Base-by-base conservation (phyloP, 345 rosid genomes). In the Citrus sp. region DNA sequence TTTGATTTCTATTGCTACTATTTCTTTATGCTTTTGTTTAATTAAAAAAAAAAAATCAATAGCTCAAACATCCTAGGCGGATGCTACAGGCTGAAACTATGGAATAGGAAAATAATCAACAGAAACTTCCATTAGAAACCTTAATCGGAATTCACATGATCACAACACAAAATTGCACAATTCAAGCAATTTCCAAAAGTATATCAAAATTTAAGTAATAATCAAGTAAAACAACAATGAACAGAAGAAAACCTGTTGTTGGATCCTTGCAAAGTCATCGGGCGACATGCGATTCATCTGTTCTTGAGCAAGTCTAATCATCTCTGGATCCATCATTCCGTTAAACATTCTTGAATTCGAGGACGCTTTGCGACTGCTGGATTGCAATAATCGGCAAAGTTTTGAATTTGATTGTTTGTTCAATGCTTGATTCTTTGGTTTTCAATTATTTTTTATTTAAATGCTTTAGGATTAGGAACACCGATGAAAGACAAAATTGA, bases 231-330 rank as follows among this genome's bases (percentile, higher is more conserved):
- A 66, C 49, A 8, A 37, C 19, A 4, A 10, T 51, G 2, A 37
- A 27, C 1, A 72, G 21, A 34, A 0, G n/a, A 38, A 51, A 59
- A 88, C 97, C 93, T 89, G 93, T 49, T 88, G 89, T 56, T 89
- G 93, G 82, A 89, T 89, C 88, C 82, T 86, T 55, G 98, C 90
- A 30, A 92, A 78, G 63, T 96, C 98, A 78, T 83, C 92, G 5
- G 99, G 92, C 0, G 98, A 86, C 97, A 96, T 92, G 75, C 98
- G 98, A 78, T 93, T 92, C 90, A 97, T 90, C 88, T 97, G 99
- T 58, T 97, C 99, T 85, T 97, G 98, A 70, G 98, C 98, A 30
- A 94, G 80, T 42, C 84, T 89, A 49, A 94, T 85, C 90, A 97
- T 74, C 77, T 93, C 98, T 49, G 99, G 98, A 93, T 97, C 98